phyloP scores from a whole-genome alignment of 257 asterid species.

The Apocynum venetum region DNA sequence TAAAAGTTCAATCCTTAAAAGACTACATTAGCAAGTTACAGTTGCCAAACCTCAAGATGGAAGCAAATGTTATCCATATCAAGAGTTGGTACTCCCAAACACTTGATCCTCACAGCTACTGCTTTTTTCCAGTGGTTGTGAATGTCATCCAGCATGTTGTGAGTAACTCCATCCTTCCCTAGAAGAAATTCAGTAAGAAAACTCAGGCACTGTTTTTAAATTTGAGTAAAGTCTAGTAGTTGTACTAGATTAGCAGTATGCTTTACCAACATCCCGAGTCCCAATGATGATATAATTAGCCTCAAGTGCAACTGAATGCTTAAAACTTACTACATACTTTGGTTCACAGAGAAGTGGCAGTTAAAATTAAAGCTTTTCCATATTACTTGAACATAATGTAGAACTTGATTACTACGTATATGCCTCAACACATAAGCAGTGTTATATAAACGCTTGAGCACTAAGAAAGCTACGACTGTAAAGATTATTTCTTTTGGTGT shows the following conservation, averaged over 20 bases:
- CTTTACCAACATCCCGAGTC: background rate
- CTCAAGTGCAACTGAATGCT: background rate
- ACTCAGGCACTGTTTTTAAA: slow-evolving; percentile 1
- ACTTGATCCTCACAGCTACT: slow-evolving; percentile 82
- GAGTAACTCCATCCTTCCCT: slow-evolving; percentile 94
- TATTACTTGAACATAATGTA: background rate
- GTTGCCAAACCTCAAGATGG: slow-evolving; percentile 74
- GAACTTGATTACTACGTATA: background rate
- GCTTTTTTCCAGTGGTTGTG: slow-evolving; percentile 88
- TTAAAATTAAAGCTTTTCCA: background rate
- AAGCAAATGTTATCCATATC: slow-evolving; percentile 87
- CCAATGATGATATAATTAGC: background rate
- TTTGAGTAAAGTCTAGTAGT: background rate
- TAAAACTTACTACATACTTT: background rate
- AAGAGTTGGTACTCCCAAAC: slow-evolving; percentile 88
- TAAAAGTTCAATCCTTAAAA: background rate
- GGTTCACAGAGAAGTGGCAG: background rate
- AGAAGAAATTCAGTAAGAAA: slow-evolving; percentile 10
- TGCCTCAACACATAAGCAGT: background rate
- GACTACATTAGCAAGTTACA: background rate
- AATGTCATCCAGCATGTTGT: slow-evolving; percentile 80
- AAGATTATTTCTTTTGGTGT: background rate
- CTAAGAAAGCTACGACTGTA: background rate
- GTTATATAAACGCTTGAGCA: background rate
- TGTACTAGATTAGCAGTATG: background rate